phyloP scores from a whole-genome alignment of 805 yeast species.

The Hyphopichia homilentoma region DNA sequence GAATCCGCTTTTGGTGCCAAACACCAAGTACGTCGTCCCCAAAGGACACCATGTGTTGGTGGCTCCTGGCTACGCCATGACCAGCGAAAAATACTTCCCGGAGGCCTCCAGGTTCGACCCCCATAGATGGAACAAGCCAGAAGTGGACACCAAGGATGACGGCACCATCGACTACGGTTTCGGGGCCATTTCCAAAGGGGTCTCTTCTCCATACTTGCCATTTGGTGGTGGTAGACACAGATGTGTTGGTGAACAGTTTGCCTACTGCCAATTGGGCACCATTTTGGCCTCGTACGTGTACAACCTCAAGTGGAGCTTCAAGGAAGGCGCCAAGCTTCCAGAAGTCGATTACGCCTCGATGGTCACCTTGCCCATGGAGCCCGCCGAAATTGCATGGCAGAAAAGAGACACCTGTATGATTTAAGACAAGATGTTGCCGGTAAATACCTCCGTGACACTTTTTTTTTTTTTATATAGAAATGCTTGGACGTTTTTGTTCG shows the following conservation, averaged over 20 bases:
- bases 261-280: conserved; percentile 88
- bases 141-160: conserved; percentile 16
- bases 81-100: conserved; percentile 75
- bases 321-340: conserved; percentile 45
- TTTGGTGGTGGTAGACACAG: conserved; percentile 99
- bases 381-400: conserved; percentile 71
- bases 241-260: conserved; percentile 98
- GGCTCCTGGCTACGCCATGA: conserved; percentile 89
- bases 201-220: conserved; percentile 91
- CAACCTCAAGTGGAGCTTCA: conserved; percentile 70
- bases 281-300: conserved; percentile 71
- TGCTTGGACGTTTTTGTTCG: too few species aligned
- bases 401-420: conserved; percentile 48
- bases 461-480: too few species aligned
- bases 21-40: conserved; percentile 77
- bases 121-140: conserved; percentile 66
- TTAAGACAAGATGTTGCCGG: conserved; percentile 10
- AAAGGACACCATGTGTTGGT: conserved; percentile 85
- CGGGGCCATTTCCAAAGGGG: conserved; percentile 95
- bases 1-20: conserved; percentile 75
- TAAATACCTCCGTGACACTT: too few species aligned
- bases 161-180: conserved; percentile 87
- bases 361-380: conserved; percentile 87
- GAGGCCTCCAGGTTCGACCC: conserved; percentile 72
- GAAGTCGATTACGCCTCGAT: conserved; percentile 77